Conservation (phyloP, 257 asterid genomes). For the Scutellaria galericulata region DNA sequence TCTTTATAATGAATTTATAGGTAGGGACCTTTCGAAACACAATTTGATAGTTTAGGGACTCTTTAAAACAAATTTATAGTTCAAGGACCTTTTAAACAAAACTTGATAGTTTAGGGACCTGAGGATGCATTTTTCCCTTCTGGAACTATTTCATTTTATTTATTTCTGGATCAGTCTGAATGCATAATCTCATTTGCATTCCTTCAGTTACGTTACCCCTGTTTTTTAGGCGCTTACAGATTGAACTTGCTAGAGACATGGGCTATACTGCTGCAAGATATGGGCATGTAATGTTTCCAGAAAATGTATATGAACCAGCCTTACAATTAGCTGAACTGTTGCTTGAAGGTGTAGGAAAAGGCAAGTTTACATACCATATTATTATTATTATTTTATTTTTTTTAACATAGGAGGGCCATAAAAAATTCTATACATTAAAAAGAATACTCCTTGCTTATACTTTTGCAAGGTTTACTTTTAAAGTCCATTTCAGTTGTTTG, state of each 20-base stretch:
- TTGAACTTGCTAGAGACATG: slow-evolving; percentile 96
- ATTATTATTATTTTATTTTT: slow-evolving; percentile 10
- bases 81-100: no score
- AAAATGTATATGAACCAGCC: slow-evolving; percentile 97
- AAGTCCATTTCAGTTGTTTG: slow-evolving; percentile 8
- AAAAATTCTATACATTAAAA: neutral
- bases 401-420: neutral
- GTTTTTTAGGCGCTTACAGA: slow-evolving; percentile 84
- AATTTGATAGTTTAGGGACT: no score
- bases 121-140: neutral
- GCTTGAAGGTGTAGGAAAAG: slow-evolving; percentile 96
- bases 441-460: slow-evolving; percentile 8
- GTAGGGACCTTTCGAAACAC: no score
- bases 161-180: slow-evolving; percentile 22
- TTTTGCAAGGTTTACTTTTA: slow-evolving; percentile 16
- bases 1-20: no score
- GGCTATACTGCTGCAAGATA: slow-evolving; percentile 95
- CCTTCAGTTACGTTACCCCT: slow-evolving; percentile 56
- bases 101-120: no score
- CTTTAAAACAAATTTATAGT: no score
- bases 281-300: slow-evolving; percentile 99
- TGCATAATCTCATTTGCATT: slow-evolving; percentile 26
- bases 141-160: slow-evolving; percentile 16
- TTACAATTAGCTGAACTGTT: slow-evolving; percentile 82
- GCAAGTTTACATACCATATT: slow-evolving; percentile 39